These are phyloP conservation scores for Phoenix dactylifera DNA, from an alignment of 176 grass and related monocot genomes.

Conservation along the genomic window DNA sequence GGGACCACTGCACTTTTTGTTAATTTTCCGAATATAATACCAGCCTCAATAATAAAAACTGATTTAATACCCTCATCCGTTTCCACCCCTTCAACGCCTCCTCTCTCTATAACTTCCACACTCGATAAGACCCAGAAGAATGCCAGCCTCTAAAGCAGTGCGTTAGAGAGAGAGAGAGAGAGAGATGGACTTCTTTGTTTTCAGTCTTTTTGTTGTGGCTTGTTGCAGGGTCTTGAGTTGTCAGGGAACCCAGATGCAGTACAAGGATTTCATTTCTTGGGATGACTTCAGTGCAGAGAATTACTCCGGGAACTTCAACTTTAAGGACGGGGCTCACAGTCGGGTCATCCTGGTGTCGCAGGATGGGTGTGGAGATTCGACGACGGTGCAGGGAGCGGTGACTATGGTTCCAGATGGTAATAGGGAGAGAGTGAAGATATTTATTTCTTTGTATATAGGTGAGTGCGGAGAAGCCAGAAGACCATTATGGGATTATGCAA, in stretches of 20 bases:
- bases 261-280: conserved; percentile 61
- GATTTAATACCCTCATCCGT: conserved; percentile 72
- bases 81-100: conserved; percentile 53
- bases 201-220: background rate
- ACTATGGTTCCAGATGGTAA: conserved; percentile 82
- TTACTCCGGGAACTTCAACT: background rate
- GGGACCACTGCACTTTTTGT: too few species aligned
- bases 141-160: background rate
- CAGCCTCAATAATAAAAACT: too few species aligned
- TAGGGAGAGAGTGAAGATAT: conserved; percentile 58
- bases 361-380: conserved; percentile 64
- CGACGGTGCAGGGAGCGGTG: conserved; percentile 83
- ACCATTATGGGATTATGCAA: too few species aligned
- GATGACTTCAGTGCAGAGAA: conserved; percentile 40
- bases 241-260: background rate
- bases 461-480: background rate
- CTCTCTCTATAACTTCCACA: conserved; percentile 14
- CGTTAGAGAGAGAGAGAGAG: background rate
- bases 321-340: background rate
- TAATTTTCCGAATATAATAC: too few species aligned
- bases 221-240: background rate
- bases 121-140: conserved; percentile 1
- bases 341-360: conserved; percentile 59
- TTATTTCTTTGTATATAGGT: conserved; percentile 63
- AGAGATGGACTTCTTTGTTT: background rate